Conservation (phyloP, 495 filamentous ascomycete species). For the Neurospora sp. region DNA sequence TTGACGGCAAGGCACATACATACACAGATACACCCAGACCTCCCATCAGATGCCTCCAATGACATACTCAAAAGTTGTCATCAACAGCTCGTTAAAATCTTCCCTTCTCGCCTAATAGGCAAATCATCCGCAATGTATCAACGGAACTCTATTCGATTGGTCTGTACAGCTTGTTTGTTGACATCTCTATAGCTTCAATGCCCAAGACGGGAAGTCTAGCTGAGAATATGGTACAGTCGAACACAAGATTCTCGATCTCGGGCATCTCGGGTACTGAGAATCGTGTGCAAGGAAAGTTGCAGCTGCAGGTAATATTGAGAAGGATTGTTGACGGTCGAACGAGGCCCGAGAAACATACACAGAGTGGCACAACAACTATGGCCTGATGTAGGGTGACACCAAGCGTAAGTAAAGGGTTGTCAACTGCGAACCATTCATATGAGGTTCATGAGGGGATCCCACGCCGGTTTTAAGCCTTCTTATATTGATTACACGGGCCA, state of each 20-base stretch:
- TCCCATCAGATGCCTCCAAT: not conserved
- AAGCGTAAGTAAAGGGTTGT: not conserved
- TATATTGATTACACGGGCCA: not conserved
- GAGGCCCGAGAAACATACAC: not conserved
- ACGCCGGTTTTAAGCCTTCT: not conserved
- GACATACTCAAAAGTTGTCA: not conserved
- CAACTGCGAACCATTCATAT: not conserved
- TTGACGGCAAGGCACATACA: not conserved
- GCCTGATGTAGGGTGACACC: not conserved
- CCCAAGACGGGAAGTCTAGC: not conserved
- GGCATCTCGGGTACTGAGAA: not conserved
- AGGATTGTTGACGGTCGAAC: not conserved
- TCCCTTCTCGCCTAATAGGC: not conserved
- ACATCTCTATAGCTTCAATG: not conserved
- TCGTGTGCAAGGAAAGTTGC: not conserved
- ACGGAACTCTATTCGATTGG: too few relatives aligned
- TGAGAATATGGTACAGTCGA: not conserved
- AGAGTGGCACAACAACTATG: not conserved
- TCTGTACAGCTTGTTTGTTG: not conserved
- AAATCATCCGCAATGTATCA: not conserved
- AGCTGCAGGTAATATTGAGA: not conserved
- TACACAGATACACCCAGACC: not conserved
- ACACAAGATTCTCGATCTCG: not conserved
- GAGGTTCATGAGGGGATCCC: not conserved
- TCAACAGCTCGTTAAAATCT: not conserved